Base-by-base conservation (phyloP, 208 protist genomes). In the Lotmaria passim region DNA sequence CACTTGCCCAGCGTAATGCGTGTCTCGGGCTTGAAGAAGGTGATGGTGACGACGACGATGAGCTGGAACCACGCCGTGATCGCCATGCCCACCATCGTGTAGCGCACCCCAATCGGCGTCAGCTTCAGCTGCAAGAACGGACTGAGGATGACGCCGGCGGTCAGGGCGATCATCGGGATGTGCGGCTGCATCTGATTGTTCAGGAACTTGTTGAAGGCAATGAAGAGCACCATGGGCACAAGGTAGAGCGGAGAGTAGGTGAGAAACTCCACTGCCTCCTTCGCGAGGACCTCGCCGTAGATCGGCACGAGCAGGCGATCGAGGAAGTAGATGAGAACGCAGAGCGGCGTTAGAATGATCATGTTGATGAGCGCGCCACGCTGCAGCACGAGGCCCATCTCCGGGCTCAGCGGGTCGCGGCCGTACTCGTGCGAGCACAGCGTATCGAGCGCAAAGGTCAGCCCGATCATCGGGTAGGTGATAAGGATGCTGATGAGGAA, bases 181-280 rank as follows among this genome's bases (percentile, higher is more conserved):
- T 91, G 85, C 23, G 86, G 84, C 69, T 88, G 82, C 90, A 95
- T 88, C 69, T 93, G 86, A 69, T 95, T 95, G 67, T 81, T 89
- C n/a, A 91, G 75, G 71, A 95, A 95, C 70, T 95, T 95, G 43
- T 67, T 85, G 55, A 95, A 87, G 30, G 86, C 83, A 41, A 87
- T 83, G 48, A 93, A 91, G 36, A 95, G 52, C 63, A 89, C 77
- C 48, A 83, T 48, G 12, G 90, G 85, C 15, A 89, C 23, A 19
- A 95, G 57, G 73, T 86, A 90, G 0, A 93, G 66, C 17, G 85
- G 85, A 28, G 83, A 76, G 75, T 77, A 93, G 52, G 64, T 46
- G 62, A 95, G 78, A 63, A 93, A 95, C 21, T 91, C 87, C 34
- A 36, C 31, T n/a, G 90, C 90, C 23, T 79, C 68, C 24, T 43